Conservation (phyloP, 139 green algal species). For the Gonium pectorale region DNA sequence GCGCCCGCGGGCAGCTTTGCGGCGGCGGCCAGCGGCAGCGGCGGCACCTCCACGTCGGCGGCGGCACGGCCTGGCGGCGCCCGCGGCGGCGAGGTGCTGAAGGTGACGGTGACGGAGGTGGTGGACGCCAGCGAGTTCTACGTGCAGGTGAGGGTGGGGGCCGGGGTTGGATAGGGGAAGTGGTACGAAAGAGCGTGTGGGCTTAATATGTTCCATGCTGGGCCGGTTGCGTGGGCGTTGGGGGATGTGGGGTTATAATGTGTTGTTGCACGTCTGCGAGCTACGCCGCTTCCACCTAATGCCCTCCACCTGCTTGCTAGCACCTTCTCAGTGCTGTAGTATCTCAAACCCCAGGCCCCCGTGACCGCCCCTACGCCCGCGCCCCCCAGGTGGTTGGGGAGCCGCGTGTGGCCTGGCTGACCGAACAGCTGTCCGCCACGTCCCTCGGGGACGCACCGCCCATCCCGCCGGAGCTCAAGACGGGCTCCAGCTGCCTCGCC, state of each 20-base stretch:
- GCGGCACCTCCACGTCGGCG: slow-evolving; percentile 34
- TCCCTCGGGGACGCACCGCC: slow-evolving; percentile 45
- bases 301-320: too few relatives aligned
- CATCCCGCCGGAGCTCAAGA: slow-evolving; percentile 64
- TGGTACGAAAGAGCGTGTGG: background rate
- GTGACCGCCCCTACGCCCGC: background rate
- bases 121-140: slow-evolving; percentile 81
- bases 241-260: too few relatives aligned
- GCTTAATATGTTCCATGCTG: too few relatives aligned
- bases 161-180: background rate
- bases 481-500: slow-evolving; percentile 75
- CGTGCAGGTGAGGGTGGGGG: slow-evolving; percentile 63
- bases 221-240: too few relatives aligned
- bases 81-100: slow-evolving; percentile 19
- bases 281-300: too few relatives aligned
- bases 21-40: background rate
- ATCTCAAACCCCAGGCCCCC: too few relatives aligned
- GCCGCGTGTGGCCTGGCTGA: slow-evolving; percentile 75
- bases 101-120: slow-evolving; percentile 90
- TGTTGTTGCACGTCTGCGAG: too few relatives aligned
- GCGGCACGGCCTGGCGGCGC: slow-evolving; percentile 23
- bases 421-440: slow-evolving; percentile 72
- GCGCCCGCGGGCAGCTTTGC: slow-evolving; percentile 3
- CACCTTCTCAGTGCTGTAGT: too few relatives aligned
- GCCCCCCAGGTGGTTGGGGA: slow-evolving; percentile 70